These are phyloP conservation scores for Aspergillus campestris DNA, from an alignment of 495 filamentous ascomycete genomes.

Conservation along the genomic window DNA sequence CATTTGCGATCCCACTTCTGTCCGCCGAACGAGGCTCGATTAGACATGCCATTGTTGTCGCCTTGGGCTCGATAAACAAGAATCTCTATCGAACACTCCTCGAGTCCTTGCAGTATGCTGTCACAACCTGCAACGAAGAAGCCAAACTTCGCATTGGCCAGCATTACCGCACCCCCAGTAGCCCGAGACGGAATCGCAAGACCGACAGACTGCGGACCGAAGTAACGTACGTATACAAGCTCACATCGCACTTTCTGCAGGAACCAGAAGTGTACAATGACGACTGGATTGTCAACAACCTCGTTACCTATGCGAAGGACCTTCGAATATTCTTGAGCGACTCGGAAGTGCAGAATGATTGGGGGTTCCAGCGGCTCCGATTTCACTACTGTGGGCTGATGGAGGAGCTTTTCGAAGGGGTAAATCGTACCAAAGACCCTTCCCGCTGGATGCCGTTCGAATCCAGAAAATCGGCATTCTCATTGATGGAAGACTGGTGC, in stretches of 20 bases:
- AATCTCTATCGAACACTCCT: slow-evolving; percentile 91
- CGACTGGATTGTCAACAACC: slow-evolving; percentile 86
- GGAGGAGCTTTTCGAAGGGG: slow-evolving; percentile 85
- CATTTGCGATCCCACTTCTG: slow-evolving; percentile 80
- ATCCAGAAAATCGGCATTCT: slow-evolving; percentile 83
- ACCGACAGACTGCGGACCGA: slow-evolving; percentile 86
- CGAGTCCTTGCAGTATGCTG: slow-evolving; percentile 79
- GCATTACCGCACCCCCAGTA: slow-evolving; percentile 71
- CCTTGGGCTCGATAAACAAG: slow-evolving; percentile 88
- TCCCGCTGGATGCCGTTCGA: slow-evolving; percentile 94
- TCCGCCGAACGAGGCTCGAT: slow-evolving; percentile 66
- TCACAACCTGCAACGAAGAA: slow-evolving; percentile 73
- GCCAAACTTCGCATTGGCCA: slow-evolving; percentile 70
- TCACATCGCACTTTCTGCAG: slow-evolving; percentile 85
- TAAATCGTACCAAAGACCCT: slow-evolving; percentile 79
- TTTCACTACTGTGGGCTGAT: slow-evolving; percentile 90
- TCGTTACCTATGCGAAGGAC: slow-evolving; percentile 84
- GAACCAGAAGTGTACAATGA: slow-evolving; percentile 72
- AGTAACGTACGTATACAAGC: slow-evolving; percentile 89
- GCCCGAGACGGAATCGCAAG: slow-evolving; percentile 62
- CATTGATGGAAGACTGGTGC: slow-evolving; percentile 98
- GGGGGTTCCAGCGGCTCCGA: slow-evolving; percentile 87
- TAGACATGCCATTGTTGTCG: slow-evolving; percentile 82
- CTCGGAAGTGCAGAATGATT: slow-evolving; percentile 88
- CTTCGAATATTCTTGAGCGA: slow-evolving; percentile 90